Conservation (phyloP, 441 rosid species). For the Daphne laureola region DNA sequence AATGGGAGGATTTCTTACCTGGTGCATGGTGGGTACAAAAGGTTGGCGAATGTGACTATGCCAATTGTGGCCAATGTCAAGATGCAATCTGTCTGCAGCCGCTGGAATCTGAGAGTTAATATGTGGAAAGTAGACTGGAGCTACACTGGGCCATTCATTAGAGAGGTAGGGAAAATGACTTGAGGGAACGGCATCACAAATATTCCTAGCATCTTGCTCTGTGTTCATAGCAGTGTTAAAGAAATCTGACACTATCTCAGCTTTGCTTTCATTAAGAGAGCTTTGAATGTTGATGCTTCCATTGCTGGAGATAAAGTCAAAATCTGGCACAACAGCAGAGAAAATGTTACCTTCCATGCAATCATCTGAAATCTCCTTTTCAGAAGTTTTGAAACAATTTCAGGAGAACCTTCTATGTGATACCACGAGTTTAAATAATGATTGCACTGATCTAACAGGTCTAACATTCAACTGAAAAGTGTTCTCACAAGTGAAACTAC, state of each 20-base stretch:
- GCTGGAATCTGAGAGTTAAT: constrained; percentile 72
- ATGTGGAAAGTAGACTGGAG: constrained; percentile 71
- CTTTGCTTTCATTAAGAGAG: constrained; percentile 24
- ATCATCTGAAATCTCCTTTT: constrained; percentile 19
- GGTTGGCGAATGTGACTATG: constrained; percentile 73
- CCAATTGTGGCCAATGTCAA: constrained; percentile 90
- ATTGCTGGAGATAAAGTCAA: constrained; percentile 20
- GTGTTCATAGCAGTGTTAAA: constrained; percentile 25
- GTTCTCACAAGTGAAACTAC: constrained; percentile 17
- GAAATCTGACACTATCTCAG: constrained; percentile 22
- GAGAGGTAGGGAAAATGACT: constrained; percentile 52
- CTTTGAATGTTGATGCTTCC: constrained; percentile 25
- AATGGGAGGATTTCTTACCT: constrained; percentile 60
- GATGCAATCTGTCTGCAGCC: constrained; percentile 91
- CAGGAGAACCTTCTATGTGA: constrained; percentile 11
- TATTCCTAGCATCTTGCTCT: constrained; percentile 30
- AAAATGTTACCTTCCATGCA: constrained; percentile 22
- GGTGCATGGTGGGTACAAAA: constrained; percentile 65
- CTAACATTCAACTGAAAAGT: constrained; percentile 17
- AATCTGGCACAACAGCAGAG: constrained; percentile 22
- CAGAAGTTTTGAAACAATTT: constrained; percentile 17
- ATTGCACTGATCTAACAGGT: constrained; percentile 24
- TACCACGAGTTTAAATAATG: constrained; percentile 17
- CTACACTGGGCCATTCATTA: constrained; percentile 80
- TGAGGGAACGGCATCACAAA: constrained; percentile 27